A percentile compares a stretch with the other conserved stretches of the same genome.
Evolutionary conservation across 2,329 filamentous ascomycete genomes (phyloP).

Genomic region (Dothidotthia symphoricarpi): DNA sequence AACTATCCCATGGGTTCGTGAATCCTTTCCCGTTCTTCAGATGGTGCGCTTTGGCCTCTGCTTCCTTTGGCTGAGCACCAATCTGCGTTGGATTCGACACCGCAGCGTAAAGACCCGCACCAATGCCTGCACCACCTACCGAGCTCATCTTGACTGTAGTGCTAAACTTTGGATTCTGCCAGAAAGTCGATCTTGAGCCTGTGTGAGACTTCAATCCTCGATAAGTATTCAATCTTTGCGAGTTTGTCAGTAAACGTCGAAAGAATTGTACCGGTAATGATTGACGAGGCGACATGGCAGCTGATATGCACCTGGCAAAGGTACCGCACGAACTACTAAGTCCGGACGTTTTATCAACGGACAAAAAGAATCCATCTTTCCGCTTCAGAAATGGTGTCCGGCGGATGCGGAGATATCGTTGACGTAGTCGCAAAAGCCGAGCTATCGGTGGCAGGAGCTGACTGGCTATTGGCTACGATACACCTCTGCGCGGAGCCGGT

Average conservation of each 20-base stretch:
- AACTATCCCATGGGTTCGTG: conserved; percentile 59
- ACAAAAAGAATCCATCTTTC: no score
- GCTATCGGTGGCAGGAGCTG: conserved; percentile 1
- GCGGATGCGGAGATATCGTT: conserved; percentile 17
- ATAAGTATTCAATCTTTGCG: not conserved
- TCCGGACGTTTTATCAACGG: no score
- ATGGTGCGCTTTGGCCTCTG: conserved; percentile 52
- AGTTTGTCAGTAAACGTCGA: conserved; percentile 1
- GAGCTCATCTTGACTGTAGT: conserved; percentile 35
- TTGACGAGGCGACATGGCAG: conserved; percentile 14
- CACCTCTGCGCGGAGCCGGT: conserved; percentile 6
- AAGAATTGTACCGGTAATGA: conserved; percentile 6
- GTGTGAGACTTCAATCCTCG: not conserved
- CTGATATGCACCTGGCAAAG: not conserved
- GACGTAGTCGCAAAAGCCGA: conserved; percentile 11
- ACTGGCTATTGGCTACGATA: conserved; percentile 10
- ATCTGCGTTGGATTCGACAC: conserved; percentile 42
- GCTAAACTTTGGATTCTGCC: conserved; percentile 23
- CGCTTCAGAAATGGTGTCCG: not conserved
- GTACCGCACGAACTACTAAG: no score
- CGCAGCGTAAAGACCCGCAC: conserved; percentile 42
- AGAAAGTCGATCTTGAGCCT: conserved; percentile 5
- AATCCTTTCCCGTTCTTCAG: conserved; percentile 55
- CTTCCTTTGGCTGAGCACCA: conserved; percentile 47
- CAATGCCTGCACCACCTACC: conserved; percentile 21